phyloP scores from a whole-genome alignment of 2,329 filamentous ascomycete genomes.

The Botrytis byssoidea region DNA sequence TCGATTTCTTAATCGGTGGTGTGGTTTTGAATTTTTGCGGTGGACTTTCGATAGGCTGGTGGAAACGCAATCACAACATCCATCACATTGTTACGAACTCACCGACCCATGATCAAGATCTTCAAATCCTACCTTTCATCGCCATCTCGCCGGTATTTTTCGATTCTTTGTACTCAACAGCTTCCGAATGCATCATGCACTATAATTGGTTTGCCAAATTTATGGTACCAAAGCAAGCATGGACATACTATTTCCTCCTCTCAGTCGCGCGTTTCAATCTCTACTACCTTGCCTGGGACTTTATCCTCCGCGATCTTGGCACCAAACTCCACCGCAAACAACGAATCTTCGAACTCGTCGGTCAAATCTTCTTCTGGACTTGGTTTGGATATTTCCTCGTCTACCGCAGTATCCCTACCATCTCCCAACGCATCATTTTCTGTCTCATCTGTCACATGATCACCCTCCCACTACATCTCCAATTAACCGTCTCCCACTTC shows the following conservation, averaged over 20 bases:
- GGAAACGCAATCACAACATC: constrained; percentile 95
- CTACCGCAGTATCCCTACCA: constrained; percentile 69
- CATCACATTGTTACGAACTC: constrained; percentile 96
- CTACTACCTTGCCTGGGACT: constrained; percentile 77
- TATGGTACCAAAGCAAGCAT: constrained; percentile 73
- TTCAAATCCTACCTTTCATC: constrained; percentile 86
- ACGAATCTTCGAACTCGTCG: constrained; percentile 72
- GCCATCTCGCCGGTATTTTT: constrained; percentile 82
- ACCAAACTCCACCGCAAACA: constrained; percentile 79
- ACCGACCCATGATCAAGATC: constrained; percentile 93
- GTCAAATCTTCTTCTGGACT: constrained; percentile 78
- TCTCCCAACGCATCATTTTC: constrained; percentile 68
- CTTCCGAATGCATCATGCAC: constrained; percentile 76
- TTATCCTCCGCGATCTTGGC: constrained; percentile 67
- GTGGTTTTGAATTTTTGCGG: constrained; percentile 89
- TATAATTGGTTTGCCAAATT: constrained; percentile 74
- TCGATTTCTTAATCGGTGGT: constrained; percentile 84
- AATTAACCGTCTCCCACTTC: constrained; percentile 90
- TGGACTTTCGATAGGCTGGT: constrained; percentile 90
- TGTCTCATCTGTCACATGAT: constrained; percentile 78
- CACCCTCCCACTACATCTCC: constrained; percentile 78
- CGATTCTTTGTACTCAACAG: constrained; percentile 69
- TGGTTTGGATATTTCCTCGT: constrained; percentile 82
- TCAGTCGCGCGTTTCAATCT: constrained; percentile 84
- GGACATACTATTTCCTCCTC: constrained; percentile 80